These are phyloP conservation scores for Xerocomellus amylosporus DNA, from an alignment of 768 basidiomycete genomes.

Conservation along the genomic window DNA sequence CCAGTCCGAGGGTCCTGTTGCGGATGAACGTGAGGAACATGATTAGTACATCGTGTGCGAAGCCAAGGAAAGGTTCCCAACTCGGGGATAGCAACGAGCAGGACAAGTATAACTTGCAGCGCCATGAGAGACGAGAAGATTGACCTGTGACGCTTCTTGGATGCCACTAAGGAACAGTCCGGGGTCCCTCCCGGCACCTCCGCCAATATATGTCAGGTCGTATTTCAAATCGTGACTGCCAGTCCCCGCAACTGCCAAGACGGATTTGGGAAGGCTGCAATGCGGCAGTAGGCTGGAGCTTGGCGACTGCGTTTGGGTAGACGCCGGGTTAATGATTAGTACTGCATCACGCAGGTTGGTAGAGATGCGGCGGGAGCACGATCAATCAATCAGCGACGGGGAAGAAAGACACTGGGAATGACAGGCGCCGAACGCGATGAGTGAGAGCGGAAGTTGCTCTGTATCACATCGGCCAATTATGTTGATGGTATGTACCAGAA, in stretches of 20 bases:
- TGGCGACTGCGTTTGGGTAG: constrained; percentile 19
- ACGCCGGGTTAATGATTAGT: constrained; percentile 2
- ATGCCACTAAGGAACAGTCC: neutral
- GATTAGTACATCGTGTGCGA: constrained; percentile 15
- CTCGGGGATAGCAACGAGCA: constrained; percentile 22
- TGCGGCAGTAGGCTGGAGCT: constrained; percentile 24
- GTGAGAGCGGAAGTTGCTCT: constrained; percentile 10
- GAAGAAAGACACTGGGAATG: neutral
- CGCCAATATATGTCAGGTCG: constrained; percentile 6
- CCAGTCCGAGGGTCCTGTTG: constrained; percentile 11
- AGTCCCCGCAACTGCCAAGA: constrained; percentile 17
- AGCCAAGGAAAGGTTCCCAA: constrained; percentile 14
- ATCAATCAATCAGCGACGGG: constrained; percentile 17
- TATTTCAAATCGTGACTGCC: constrained; percentile 19
- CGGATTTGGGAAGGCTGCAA: constrained; percentile 15
- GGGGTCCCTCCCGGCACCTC: constrained; percentile 11
- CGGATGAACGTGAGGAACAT: constrained; percentile 22
- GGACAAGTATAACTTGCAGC: constrained; percentile 16
- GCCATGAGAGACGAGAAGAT: constrained; percentile 23
- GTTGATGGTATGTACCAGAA: constrained; percentile 17
- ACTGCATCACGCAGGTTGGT: constrained; percentile 4
- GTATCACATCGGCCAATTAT: constrained; percentile 21
- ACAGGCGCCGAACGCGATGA: neutral
- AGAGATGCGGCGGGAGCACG: neutral
- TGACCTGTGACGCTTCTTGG: constrained; percentile 11